phyloP scores from a whole-genome alignment of 116 monocot species.

The Phalaenopsis hybrid region DNA sequence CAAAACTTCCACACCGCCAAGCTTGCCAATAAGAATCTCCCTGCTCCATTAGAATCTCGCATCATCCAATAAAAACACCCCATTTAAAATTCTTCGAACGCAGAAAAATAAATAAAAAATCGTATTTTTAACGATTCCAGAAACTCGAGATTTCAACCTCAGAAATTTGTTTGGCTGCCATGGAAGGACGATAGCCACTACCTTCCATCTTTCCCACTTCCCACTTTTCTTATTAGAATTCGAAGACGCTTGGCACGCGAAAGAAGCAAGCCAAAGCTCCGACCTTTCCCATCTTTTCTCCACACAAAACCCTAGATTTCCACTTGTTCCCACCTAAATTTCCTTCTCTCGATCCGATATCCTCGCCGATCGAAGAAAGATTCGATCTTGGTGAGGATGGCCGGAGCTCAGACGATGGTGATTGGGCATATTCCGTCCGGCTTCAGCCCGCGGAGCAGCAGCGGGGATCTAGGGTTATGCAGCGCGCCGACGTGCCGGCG shows the following conservation, averaged over 20 bases:
- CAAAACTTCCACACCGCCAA: background rate
- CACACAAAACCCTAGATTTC: background rate
- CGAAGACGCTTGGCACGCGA: too few species aligned
- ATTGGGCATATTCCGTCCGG: slow-evolving; percentile 20
- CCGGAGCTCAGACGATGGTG: slow-evolving; percentile 34
- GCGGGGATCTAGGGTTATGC: background rate
- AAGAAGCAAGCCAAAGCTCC: background rate
- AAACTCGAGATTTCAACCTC: slow-evolving; percentile 20
- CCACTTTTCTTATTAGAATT: background rate
- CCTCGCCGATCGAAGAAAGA: background rate
- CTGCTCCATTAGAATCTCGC: background rate
- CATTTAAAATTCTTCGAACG: background rate
- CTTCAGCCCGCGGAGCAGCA: background rate
- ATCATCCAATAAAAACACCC: background rate
- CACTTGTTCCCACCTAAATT: background rate
- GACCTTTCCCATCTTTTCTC: background rate
- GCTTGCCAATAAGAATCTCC: background rate
- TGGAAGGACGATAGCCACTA: background rate
- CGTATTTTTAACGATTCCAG: slow-evolving; percentile 4
- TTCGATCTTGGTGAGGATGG: slow-evolving; percentile 9
- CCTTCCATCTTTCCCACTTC: background rate
- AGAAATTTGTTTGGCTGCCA: slow-evolving; percentile 34
- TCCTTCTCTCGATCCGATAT: background rate
- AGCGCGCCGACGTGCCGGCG: background rate
- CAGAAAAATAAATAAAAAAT: background rate